These are phyloP conservation scores for Macrolepiota fuliginosa DNA, from an alignment of 768 basidiomycete genomes.

Conservation along the genomic window DNA sequence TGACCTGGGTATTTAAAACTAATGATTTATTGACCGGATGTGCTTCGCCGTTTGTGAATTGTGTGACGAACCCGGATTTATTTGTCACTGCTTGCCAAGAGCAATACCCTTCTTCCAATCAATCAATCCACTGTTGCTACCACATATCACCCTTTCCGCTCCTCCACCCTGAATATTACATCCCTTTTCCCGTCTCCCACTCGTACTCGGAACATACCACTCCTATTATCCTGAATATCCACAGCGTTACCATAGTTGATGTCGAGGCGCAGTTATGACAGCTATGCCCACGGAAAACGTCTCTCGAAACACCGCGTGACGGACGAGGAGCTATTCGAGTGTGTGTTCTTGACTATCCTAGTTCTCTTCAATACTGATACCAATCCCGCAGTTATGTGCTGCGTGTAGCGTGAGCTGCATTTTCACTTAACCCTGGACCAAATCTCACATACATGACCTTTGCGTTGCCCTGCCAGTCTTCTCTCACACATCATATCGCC, in stretches of 20 bases:
- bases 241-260: slow-evolving; percentile 30
- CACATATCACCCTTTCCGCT: background rate
- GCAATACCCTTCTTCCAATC: background rate
- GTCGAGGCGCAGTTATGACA: slow-evolving; percentile 78
- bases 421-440: slow-evolving; percentile 11
- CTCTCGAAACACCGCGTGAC: slow-evolving; percentile 74
- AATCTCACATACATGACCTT: slow-evolving; percentile 15
- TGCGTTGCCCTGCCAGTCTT: slow-evolving; percentile 44
- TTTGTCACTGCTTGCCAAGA: slow-evolving; percentile 11
- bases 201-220: background rate
- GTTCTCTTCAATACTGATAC: slow-evolving; percentile 10
- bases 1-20: slow-evolving; percentile 10
- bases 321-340: slow-evolving; percentile 89
- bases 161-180: background rate
- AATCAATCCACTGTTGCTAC: background rate
- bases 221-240: slow-evolving; percentile 3
- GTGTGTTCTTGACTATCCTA: slow-evolving; percentile 20
- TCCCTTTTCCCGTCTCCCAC: background rate
- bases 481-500: slow-evolving; percentile 69
- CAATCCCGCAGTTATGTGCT: slow-evolving; percentile 61
- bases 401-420: slow-evolving; percentile 72
- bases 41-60: background rate
- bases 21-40: slow-evolving; percentile 3
- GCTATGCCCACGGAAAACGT: slow-evolving; percentile 68
- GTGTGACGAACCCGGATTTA: slow-evolving; percentile 1